Base-by-base conservation (phyloP, 2,329 filamentous ascomycete species). In the Clarireedia homoeocarpa region DNA sequence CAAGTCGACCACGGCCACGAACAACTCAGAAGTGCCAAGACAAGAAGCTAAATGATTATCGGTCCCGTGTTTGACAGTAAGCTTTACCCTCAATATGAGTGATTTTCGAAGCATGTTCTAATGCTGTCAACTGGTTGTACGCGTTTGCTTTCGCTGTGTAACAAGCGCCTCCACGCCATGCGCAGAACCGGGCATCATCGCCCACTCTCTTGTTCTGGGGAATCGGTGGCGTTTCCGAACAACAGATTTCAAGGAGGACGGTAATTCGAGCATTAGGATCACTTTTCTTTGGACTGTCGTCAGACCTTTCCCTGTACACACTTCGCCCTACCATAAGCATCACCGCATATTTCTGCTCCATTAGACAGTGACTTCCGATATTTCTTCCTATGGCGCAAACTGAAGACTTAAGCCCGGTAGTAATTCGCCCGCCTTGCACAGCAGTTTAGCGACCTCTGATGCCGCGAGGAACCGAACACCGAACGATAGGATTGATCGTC, bases 401-500 rank as follows among this genome's bases (percentile, higher is more conserved):
- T 40, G 17, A 17, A 40, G 38, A 14, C 9, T 40, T 39, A 34
- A 48, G 34, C 34, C 48, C 44, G 51, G 51, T n/a, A 40, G 24
- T 48, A 39, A 53, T 34, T 48, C 12, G 34, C 23, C 39, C n/a
- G 20, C 6, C 36, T 27, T 48, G 27, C 23, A 39, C 15, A 12
- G 24, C 24, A 48, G 46, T 48, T n/a, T 53, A 34, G 48, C 36
- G n/a, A 53, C 51, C 51, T 40, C 42, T 48, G 51, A 53, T 44
- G 24, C 23, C 20, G 26, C 38, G 23, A 5, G 47, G 27, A 27
- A 39, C 42, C 27, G 23, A 48, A 23, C 17, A 39, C 27, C 42
- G 14, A 48, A 23, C 15, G 23, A 53, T 27, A 24, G 26, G 23
- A 53, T 48, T 53, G 51, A 39, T 48, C 51, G 38, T 47, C 51